Evolutionary conservation across 2,329 filamentous ascomycete species (phyloP).

Genomic region (Parascedosporium putredinis): DNA sequence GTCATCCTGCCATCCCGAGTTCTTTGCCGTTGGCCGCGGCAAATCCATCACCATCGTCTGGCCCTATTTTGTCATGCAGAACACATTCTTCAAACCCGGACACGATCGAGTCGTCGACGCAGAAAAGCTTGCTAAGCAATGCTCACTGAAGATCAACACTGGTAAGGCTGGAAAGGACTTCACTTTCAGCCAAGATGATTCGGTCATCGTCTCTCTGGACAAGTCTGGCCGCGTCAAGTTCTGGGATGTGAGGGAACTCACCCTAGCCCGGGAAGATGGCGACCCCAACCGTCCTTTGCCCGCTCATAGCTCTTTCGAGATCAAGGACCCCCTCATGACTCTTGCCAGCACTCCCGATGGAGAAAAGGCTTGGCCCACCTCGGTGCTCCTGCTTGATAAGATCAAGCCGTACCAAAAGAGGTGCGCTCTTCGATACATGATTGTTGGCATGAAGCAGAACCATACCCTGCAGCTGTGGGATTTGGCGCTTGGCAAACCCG

Average conservation of each 20-base stretch:
- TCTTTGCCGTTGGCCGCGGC: conserved; percentile 89
- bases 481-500: conserved; percentile 84
- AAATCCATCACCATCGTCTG: conserved; percentile 91
- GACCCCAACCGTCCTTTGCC: conserved; percentile 42
- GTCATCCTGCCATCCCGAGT: conserved; percentile 80
- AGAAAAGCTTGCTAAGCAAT: conserved; percentile 77
- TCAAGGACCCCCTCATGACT: conserved; percentile 78
- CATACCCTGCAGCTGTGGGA: conserved; percentile 98
- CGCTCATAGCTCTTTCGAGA: conserved; percentile 53
- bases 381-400: conserved; percentile 92
- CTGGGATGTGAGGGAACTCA: conserved; percentile 87
- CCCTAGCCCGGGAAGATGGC: conserved; percentile 38
- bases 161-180: conserved; percentile 99
- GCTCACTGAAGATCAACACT: conserved; percentile 85
- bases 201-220: conserved; percentile 86
- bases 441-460: conserved; percentile 98
- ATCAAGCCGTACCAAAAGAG: conserved; percentile 85
- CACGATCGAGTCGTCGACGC: conserved; percentile 68
- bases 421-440: conserved; percentile 83
- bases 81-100: conserved; percentile 52
- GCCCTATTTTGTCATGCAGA: conserved; percentile 52
- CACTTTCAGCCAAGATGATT: conserved; percentile 93
- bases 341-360: conserved; percentile 75
- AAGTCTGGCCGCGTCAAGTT: conserved; percentile 95
- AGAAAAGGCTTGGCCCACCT: conserved; percentile 95